Base-by-base conservation (phyloP, 75 land plant species). In the Cunninghamia lanceolata region DNA sequence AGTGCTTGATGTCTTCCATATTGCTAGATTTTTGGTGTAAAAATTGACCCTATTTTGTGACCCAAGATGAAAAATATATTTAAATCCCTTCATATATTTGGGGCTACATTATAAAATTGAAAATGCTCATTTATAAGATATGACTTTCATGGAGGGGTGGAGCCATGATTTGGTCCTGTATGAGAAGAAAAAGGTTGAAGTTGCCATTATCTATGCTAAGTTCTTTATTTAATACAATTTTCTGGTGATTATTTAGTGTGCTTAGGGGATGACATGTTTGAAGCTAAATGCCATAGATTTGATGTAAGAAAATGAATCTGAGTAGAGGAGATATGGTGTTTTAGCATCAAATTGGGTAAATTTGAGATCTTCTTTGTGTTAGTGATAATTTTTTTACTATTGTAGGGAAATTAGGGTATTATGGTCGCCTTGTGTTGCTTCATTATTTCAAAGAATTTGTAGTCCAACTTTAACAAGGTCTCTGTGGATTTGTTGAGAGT, bases 231-330 rank as follows among this genome's bases (percentile, higher is more conserved):
- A n/a, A 90, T 96, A 38, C 91, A 94, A 76, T 91, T 96, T 32
- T 96, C 99, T 40, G 91, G 95, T 8, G 96, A 95, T 73, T 96
- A 93, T 90, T 96, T 95, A 84, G 93, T 95, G 19, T 96, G 99
- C 89, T 82, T 84, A 56, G 89, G 87, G 84, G 92, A 95, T 30
- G 93, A 93, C n/a, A n/a, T 17, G 15, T 5, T 50, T 0, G 52
- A 50, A 11, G 52, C 10, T 50, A 50, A 50, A 50, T 50, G 52
- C 52, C 11, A 11, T 45, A 30, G 74, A 70, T 70, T 70, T 28
- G 30, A 70, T n/a, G 74, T 13, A 21, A 76, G 42, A 76, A 76
- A 76, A 76, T 76, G 79, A 38, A 19, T 35, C 3, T 19, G 19
- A 76, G 68, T 21, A 11, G 21, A 16, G 40, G 34, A 38, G 79